A percentile compares a stretch with the other conserved stretches of the same genome.
Conservation (phyloP, 176 grass and related monocot species). For the Zea luxurians region DNA sequence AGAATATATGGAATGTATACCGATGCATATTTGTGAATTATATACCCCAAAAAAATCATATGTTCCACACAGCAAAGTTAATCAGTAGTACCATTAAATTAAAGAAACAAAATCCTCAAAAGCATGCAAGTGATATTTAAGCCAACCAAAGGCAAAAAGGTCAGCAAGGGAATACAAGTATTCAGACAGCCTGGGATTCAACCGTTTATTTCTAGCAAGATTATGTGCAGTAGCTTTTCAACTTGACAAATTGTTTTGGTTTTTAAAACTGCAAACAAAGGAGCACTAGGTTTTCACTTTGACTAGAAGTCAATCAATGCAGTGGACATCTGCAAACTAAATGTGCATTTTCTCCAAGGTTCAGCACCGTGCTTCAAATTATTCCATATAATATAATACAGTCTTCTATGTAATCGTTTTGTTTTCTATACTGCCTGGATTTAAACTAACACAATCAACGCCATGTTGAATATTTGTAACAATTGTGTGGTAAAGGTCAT, state of each 20-base stretch:
- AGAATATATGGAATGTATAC: neutral
- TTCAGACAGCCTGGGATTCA: conserved; percentile 23
- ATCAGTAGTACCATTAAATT: neutral
- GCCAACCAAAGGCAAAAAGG: conserved; percentile 17
- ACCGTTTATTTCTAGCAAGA: conserved; percentile 21
- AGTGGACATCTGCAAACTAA: neutral
- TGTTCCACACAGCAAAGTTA: neutral
- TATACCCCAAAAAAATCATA: neutral
- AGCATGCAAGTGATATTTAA: conserved; percentile 9
- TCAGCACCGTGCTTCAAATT: neutral
- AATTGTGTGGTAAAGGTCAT: conserved; percentile 3
- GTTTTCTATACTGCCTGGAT: conserved; percentile 3
- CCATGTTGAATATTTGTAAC: conserved; percentile 14
- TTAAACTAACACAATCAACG: conserved; percentile 12
- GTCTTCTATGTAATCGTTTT: neutral
- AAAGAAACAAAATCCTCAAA: neutral
- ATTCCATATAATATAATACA: neutral
- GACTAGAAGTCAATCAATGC: neutral
- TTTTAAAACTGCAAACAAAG: conserved; percentile 7
- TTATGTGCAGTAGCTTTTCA: neutral
- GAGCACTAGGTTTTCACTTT: neutral
- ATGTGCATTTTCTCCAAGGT: conserved; percentile 3
- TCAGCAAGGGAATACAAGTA: neutral
- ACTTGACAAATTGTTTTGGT: conserved; percentile 18
- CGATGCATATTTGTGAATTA: neutral